phyloP scores from a whole-genome alignment of 805 yeast genomes.

The Starmerella khaoyaiensis region DNA sequence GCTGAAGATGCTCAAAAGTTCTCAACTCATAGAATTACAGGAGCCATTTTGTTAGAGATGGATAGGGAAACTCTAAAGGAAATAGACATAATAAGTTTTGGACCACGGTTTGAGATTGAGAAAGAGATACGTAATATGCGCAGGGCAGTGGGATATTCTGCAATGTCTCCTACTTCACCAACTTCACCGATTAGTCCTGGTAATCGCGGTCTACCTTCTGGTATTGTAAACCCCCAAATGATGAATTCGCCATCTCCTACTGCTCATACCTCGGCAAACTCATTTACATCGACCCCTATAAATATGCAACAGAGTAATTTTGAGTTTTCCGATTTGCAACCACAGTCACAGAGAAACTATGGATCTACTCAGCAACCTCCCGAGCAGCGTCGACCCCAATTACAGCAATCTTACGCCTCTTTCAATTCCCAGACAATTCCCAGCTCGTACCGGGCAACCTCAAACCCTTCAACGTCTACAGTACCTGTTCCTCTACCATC shows the following conservation, averaged over 20 bases:
- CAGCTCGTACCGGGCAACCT: too few species aligned
- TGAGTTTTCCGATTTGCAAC: not conserved
- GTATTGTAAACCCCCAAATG: not conserved
- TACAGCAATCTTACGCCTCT: too few species aligned
- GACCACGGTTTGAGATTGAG: slow-evolving; percentile 83
- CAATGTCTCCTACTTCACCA: slow-evolving; percentile 5
- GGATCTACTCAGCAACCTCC: not conserved
- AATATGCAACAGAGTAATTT: not conserved
- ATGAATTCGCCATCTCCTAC: too few species aligned
- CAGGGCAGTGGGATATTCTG: slow-evolving; percentile 5
- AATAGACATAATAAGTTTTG: slow-evolving; percentile 81
- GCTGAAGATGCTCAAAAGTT: slow-evolving; percentile 69
- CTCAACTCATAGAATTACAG: slow-evolving; percentile 77
- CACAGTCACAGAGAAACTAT: not conserved
- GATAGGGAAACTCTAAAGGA: slow-evolving; percentile 82
- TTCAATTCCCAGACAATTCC: too few species aligned
- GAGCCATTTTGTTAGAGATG: slow-evolving; percentile 69
- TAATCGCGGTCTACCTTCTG: not conserved
- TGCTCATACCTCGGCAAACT: too few species aligned
- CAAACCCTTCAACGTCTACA: too few species aligned
- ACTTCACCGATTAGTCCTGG: slow-evolving; percentile 3
- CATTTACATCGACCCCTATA: too few species aligned
- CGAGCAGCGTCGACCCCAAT: not conserved
- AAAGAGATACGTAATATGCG: slow-evolving; percentile 59
- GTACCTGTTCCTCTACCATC: not conserved